These are phyloP conservation scores for Fusarium dimerum DNA, from an alignment of 2,329 filamentous ascomycete genomes.

Conservation along the genomic window DNA sequence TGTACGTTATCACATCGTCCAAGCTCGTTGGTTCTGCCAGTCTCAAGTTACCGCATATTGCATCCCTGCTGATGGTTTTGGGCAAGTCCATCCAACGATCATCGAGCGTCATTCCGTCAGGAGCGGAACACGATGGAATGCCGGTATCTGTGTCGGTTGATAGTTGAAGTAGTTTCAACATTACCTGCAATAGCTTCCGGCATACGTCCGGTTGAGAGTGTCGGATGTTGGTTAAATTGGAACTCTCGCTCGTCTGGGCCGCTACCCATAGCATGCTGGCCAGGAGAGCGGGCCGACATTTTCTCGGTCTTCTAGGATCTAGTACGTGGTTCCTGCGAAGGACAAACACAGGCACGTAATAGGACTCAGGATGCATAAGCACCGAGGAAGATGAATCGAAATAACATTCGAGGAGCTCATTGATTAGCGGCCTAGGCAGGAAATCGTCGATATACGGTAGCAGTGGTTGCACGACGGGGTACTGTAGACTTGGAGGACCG, in stretches of 20 bases:
- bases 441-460: slow-evolving; percentile 79
- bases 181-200: slow-evolving; percentile 84
- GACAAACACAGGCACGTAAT: slow-evolving; percentile 85
- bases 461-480: slow-evolving; percentile 83
- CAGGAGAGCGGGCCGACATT: slow-evolving; percentile 81
- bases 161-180: slow-evolving; percentile 80
- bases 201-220: slow-evolving; percentile 85
- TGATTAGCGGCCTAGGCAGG: slow-evolving; percentile 77
- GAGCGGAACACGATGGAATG: slow-evolving; percentile 55
- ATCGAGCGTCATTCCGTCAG: slow-evolving; percentile 76
- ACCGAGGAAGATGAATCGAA: slow-evolving; percentile 86
- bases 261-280: slow-evolving; percentile 95
- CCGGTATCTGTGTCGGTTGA: slow-evolving; percentile 72
- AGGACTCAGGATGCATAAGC: slow-evolving; percentile 85
- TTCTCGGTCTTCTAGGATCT: slow-evolving; percentile 75
- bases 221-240: slow-evolving; percentile 78
- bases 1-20: slow-evolving; percentile 89
- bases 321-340: slow-evolving; percentile 88
- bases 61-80: slow-evolving; percentile 58
- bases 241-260: slow-evolving; percentile 86
- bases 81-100: slow-evolving; percentile 76
- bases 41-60: slow-evolving; percentile 53
- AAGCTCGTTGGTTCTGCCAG: slow-evolving; percentile 76
- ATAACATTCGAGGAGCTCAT: slow-evolving; percentile 87
- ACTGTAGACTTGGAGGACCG: slow-evolving; percentile 62